These are phyloP conservation scores for Penicillium waksmanii DNA, from an alignment of 495 filamentous ascomycete species.

Conservation along the genomic window DNA sequence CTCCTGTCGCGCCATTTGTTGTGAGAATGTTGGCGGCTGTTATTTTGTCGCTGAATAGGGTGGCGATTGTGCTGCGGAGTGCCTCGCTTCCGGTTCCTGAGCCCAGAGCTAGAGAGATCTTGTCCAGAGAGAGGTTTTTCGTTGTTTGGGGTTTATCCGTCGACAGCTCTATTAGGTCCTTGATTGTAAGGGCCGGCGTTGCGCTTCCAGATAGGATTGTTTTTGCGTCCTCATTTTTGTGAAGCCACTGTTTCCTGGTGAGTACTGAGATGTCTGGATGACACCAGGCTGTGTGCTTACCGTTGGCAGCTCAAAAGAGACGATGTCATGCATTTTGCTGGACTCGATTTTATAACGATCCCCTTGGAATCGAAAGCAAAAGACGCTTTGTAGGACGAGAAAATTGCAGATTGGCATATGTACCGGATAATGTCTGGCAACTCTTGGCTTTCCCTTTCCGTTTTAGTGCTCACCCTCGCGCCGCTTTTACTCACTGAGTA, in stretches of 20 bases:
- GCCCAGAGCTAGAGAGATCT: constrained; percentile 5
- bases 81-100: constrained; percentile 9
- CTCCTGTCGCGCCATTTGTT: constrained; percentile 18
- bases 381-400: too few species aligned
- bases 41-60: constrained; percentile 4
- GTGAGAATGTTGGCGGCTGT: constrained; percentile 15
- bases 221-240: background rate
- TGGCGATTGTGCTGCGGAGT: constrained; percentile 17
- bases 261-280: background rate
- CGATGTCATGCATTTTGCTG: background rate
- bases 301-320: background rate
- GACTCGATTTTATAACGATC: background rate
- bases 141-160: constrained; percentile 13
- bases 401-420: too few species aligned
- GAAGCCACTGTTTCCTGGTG: background rate
- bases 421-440: background rate
- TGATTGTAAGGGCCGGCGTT: constrained; percentile 11
- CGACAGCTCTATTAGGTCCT: constrained; percentile 18
- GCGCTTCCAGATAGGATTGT: constrained; percentile 12
- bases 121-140: constrained; percentile 7
- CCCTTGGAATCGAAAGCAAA: too few species aligned
- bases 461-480: background rate
- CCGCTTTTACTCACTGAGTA: background rate
- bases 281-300: background rate
- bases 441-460: background rate